Base-by-base conservation (phyloP, 129 eudicot species). In the Helianthus annuus region DNA sequence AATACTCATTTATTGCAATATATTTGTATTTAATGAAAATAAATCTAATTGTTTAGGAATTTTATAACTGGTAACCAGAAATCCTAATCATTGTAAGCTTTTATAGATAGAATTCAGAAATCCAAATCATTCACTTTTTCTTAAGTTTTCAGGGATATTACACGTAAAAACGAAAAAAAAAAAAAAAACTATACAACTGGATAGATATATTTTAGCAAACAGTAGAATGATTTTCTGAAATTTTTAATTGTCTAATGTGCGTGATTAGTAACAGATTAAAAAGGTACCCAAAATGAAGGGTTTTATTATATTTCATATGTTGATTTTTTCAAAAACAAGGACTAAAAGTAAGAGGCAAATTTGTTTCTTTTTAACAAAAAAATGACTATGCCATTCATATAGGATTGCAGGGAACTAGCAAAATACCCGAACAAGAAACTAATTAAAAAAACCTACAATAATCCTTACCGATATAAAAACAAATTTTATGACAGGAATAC, bases 1-100 rank as follows among this genome's bases (percentile, higher is more conserved):
- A 16, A 29, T 64, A 53, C 44, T 53, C 82, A 71, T 64, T 64
- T 64, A 78, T 42, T 70, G 58, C 44, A 32, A 10, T 5, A 51
- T 78, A 17, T 42, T 51, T 10, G 6, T 0, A 48, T 12, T 48
- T 69, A 60, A 61, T 70, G 66, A 60, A 38, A 38, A 48, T 59
- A 49, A 77, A 3, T 68, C 39, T 6, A 24, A n/a, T 7, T 8
- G 56, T 69, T 48, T 22, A 77, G 58, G 46, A 69, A 61, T 46
- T 34, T 42, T n/a, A 59, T 65, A 66, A 27, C 34, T 51, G 27
- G 69, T 2, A 32, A 1, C 3, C 36, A 32, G 36, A 32, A 32
- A 32, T 32, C 36, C 36, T 1, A 32, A 32, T 32, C 4, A 32
- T 3, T 32, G 36, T 32, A 32, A 32, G 36, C 36, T 46, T 34